These are phyloP conservation scores for Kingdonia uniflora DNA, from an alignment of 164 flowering plant species.

Conservation along the genomic window DNA sequence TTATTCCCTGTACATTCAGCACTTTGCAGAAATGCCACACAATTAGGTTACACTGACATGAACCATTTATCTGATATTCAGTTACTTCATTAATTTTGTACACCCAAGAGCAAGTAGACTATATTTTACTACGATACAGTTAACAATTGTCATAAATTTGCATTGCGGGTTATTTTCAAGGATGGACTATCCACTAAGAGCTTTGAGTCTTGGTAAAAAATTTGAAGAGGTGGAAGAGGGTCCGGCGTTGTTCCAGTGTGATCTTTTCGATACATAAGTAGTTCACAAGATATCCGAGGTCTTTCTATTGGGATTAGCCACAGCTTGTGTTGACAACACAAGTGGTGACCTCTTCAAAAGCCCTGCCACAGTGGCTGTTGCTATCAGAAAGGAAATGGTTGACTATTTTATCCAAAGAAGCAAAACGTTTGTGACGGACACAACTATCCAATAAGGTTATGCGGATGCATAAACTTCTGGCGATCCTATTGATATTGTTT, in stretches of 20 bases:
- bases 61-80: no score
- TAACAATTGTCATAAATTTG: no score
- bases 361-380: constrained; percentile 61
- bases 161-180: no score
- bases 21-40: no score
- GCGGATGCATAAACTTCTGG: constrained; percentile 32
- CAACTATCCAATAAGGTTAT: constrained; percentile 39
- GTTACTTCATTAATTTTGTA: no score
- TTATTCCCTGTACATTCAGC: no score
- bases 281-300: constrained; percentile 19
- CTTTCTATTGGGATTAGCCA: constrained; percentile 19
- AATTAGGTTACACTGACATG: no score
- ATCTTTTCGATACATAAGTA: constrained; percentile 16
- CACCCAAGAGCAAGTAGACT: no score
- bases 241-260: constrained; percentile 10
- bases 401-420: constrained; percentile 55
- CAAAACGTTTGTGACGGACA: constrained; percentile 60
- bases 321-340: constrained; percentile 25
- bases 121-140: no score
- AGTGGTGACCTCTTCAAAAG: constrained; percentile 20
- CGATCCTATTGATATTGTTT: constrained; percentile 59
- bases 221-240: constrained; percentile 10
- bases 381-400: constrained; percentile 70
- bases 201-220: constrained; percentile 4
- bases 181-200: constrained; percentile 3